Evolutionary conservation across 768 basidiomycete genomes (phyloP).

Genomic region (Mycena albidolilacea): DNA sequence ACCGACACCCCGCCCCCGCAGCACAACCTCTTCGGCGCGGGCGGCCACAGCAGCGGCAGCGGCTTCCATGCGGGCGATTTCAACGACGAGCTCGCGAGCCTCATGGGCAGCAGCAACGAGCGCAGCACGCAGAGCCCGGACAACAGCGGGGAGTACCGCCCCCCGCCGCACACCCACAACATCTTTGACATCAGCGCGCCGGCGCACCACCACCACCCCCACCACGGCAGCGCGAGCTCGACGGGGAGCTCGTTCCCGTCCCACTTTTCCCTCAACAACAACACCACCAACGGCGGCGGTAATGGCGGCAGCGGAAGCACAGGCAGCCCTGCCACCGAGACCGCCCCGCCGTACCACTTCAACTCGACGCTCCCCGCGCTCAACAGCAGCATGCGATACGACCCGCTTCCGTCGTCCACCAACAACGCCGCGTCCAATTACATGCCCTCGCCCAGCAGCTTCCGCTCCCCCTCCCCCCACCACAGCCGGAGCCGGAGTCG

Average conservation of each 20-base stretch:
- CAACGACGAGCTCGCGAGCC: conserved; percentile 75
- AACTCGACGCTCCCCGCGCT: conserved; percentile 67
- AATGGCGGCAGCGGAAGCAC: background rate
- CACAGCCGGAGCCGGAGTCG: conserved; percentile 51
- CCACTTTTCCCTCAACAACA: conserved; percentile 43
- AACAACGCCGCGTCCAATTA: background rate
- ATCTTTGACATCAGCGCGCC: conserved; percentile 65
- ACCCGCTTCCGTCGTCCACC: background rate
- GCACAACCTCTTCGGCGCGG: conserved; percentile 52
- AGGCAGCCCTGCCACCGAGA: conserved; percentile 28
- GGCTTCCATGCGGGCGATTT: conserved; percentile 56
- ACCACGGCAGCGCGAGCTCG: conserved; percentile 49
- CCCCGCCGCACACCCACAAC: conserved; percentile 55
- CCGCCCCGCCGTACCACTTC: conserved; percentile 55
- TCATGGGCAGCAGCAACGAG: conserved; percentile 59
- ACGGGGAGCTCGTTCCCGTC: conserved; percentile 48
- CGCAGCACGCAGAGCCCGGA: conserved; percentile 39
- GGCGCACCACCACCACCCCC: conserved; percentile 40
- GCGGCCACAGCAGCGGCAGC: conserved; percentile 59
- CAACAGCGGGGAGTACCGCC: conserved; percentile 47
- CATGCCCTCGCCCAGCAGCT: conserved; percentile 45
- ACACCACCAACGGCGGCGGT: conserved; percentile 19
- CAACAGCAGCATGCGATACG: conserved; percentile 65
- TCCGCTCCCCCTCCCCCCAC: conserved; percentile 47
- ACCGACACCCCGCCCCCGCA: conserved; percentile 46